These are phyloP conservation scores for Amylostereum areolatum DNA, from an alignment of 1,284 basidiomycete species.

Conservation along the genomic window DNA sequence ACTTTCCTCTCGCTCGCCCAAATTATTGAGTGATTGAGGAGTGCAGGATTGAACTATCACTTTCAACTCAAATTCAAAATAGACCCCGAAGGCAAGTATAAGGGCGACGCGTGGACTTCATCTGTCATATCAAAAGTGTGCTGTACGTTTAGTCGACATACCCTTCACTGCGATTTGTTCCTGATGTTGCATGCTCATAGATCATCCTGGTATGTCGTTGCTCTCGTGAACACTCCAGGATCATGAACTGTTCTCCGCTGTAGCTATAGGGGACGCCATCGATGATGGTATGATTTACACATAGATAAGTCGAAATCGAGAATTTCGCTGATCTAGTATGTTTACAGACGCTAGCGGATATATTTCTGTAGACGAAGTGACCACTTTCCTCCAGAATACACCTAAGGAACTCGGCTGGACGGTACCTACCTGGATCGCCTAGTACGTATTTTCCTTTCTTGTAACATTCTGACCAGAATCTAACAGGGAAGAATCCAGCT, in stretches of 20 bases:
- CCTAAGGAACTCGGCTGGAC: conserved; percentile 12
- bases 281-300: conserved; percentile 12
- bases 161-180: too few relatives aligned
- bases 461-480: background rate
- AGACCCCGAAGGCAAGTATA: conserved; percentile 6
- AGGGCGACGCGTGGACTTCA: conserved; percentile 12
- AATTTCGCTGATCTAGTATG: background rate
- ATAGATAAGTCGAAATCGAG: background rate
- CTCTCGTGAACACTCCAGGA: background rate
- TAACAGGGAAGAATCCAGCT: too few relatives aligned
- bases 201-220: background rate
- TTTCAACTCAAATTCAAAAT: conserved; percentile 12
- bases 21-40: background rate
- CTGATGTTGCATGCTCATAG: too few relatives aligned
- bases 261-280: conserved; percentile 17
- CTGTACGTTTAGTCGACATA: too few relatives aligned
- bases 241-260: background rate
- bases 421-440: conserved; percentile 13
- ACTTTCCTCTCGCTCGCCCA: background rate
- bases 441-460: conserved; percentile 7
- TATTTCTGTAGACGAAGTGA: conserved; percentile 15
- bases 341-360: conserved; percentile 16
- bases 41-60: conserved; percentile 9
- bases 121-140: conserved; percentile 12
- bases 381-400: conserved; percentile 12